Evolutionary conservation across 176 grass and related monocot genomes (phyloP).

Genomic region (Lolium perenne): DNA sequence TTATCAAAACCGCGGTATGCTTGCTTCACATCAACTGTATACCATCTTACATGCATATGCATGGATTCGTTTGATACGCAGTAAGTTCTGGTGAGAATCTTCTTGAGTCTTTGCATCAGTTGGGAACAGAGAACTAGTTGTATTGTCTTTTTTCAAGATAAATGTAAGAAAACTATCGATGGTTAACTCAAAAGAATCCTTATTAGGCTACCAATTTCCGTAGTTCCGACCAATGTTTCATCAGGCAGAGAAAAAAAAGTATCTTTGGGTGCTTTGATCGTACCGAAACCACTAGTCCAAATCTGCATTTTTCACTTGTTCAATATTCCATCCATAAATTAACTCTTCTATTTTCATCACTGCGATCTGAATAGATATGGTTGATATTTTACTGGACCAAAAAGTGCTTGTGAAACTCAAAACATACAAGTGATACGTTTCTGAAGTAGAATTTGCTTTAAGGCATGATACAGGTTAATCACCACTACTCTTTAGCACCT

Average conservation of each 20-base stretch:
- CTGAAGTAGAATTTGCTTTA: slow-evolving; percentile 1
- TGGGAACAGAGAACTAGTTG: slow-evolving; percentile 9
- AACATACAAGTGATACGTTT: not conserved
- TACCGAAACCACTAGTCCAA: not conserved
- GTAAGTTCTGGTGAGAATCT: not conserved
- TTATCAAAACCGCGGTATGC: slow-evolving; percentile 88
- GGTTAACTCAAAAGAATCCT: not conserved
- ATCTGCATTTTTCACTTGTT: slow-evolving; percentile 5
- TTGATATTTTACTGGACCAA: not conserved
- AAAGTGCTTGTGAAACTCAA: not conserved
- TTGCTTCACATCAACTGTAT: not conserved
- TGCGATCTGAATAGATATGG: not conserved
- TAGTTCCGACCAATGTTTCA: not conserved
- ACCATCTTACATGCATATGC: not conserved
- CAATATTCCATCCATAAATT: not conserved
- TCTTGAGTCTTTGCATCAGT: slow-evolving; percentile 5
- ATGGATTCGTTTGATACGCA: not conserved
- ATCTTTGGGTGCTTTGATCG: slow-evolving; percentile 7
- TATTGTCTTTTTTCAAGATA: not conserved
- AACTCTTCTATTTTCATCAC: not conserved
- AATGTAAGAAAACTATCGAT: not conserved
- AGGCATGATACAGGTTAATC: not conserved
- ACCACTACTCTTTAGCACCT: not conserved
- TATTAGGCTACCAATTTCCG: not conserved
- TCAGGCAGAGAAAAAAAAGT: not conserved